Base-by-base conservation (phyloP, 2,329 filamentous ascomycete species). In the Incumbomyces lentus region DNA sequence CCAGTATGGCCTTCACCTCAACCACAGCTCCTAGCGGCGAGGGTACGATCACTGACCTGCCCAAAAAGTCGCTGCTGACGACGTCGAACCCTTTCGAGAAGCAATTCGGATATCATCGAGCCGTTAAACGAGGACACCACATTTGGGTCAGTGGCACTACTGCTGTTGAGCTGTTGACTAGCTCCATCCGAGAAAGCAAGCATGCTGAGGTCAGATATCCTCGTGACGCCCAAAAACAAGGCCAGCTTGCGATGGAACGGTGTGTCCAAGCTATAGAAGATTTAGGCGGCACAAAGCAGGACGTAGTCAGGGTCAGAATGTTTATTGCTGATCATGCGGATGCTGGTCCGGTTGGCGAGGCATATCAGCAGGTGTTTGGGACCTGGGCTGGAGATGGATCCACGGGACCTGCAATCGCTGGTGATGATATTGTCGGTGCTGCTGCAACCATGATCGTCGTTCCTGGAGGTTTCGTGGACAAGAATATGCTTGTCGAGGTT, bases 91-190 rank as follows among this genome's bases (percentile, higher is more conserved):
- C 62, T 5, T 66, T 59, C 50, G 64, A 67, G 46, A 52, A 58
- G 29, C 51, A 51, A 34, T 60, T 65, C 45, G 63, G 63, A 29
- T 64, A 67, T 45, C 64, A 66, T 47, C 64, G 64, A 31, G 64
- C 64, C 14, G 57, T 67, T 16, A 63, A 63, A 6, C 57, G 58
- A 29, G 61, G 61, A 4, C 52, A 57, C 2, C 58, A 60, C 3
- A 63, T 67, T 39, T 65, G 60, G 51, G 61, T 67, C 18, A 62
- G 64, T 8, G 64, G 64, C 12, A 62, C 64, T n/a, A 67, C 64
- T 7, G 59, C 64, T 13, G 59, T 64, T 33, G 60, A 64, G 40
- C 61, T 10, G 2, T 12, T 11, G 14, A 33, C 32, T 8, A 26
- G 22, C 8, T 8, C 22, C 8, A 29, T 32, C 7, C 13, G 5